These are phyloP conservation scores for Didymella exigua DNA, from an alignment of 2,329 filamentous ascomycete species.

Conservation along the genomic window DNA sequence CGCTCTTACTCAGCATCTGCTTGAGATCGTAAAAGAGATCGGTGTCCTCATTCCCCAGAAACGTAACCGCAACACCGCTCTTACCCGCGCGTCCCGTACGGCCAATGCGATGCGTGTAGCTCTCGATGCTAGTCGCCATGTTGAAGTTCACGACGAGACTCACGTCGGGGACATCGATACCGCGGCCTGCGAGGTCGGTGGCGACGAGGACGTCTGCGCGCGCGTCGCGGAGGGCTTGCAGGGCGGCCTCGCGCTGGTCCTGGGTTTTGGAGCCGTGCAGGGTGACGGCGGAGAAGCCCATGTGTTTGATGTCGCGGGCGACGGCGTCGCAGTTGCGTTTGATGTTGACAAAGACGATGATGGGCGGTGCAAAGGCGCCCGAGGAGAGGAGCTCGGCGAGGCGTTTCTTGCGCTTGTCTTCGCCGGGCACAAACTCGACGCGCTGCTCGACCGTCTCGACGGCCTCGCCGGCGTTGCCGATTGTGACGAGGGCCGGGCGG, in stretches of 20 bases:
- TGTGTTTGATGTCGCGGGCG: constrained; percentile 89
- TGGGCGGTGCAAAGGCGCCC: constrained; percentile 80
- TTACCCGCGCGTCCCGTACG: constrained; percentile 97
- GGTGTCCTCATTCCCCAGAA: constrained; percentile 85
- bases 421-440: constrained; percentile 86
- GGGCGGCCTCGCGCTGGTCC: constrained; percentile 92
- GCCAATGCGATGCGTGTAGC: constrained; percentile 95
- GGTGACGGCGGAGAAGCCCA: constrained; percentile 89
- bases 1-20: constrained; percentile 92
- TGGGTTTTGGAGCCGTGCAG: constrained; percentile 96
- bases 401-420: constrained; percentile 96
- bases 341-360: constrained; percentile 99
- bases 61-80: constrained; percentile 94
- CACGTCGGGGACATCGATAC: constrained; percentile 97
- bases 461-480: constrained; percentile 92
- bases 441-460: constrained; percentile 98
- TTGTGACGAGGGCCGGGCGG: constrained; percentile 89
- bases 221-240: constrained; percentile 81
- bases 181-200: constrained; percentile 91
- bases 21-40: constrained; percentile 94
- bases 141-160: constrained; percentile 98
- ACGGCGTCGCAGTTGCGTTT: constrained; percentile 98
- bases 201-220: constrained; percentile 88
- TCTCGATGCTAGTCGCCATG: constrained; percentile 92
- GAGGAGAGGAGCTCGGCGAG: constrained; percentile 87